Conservation (phyloP, 192 early-diverging fungal genomes). For the Linnemannia elongata region DNA sequence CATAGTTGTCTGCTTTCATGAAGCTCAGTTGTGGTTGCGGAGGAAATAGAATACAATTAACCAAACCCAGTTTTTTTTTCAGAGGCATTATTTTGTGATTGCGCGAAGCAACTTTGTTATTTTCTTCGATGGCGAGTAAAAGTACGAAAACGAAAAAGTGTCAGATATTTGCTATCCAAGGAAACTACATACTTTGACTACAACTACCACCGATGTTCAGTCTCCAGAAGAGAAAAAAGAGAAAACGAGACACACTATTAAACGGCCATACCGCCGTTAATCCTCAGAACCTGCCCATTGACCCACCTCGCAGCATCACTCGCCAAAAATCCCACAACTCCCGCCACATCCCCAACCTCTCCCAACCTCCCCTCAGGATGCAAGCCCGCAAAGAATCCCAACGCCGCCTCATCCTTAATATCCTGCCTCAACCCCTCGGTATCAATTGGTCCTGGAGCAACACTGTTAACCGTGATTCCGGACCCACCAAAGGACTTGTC, state of each 20-base stretch:
- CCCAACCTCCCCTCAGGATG: slow-evolving; percentile 27
- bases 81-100: too few species aligned
- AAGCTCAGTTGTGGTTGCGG: neutral
- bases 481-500: slow-evolving; percentile 22
- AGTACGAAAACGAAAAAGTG: too few species aligned
- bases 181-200: too few species aligned
- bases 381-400: slow-evolving; percentile 3
- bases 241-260: neutral
- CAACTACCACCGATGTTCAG: too few species aligned
- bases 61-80: neutral
- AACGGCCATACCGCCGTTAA: slow-evolving; percentile 45
- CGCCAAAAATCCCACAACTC: slow-evolving; percentile 25
- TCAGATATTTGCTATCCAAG: too few species aligned
- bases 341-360: slow-evolving; percentile 1
- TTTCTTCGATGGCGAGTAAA: too few species aligned
- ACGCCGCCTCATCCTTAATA: neutral
- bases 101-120: too few species aligned
- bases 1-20: slow-evolving; percentile 15
- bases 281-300: slow-evolving; percentile 35
- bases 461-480: slow-evolving; percentile 21
- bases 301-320: slow-evolving; percentile 32
- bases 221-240: too few species aligned
- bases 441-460: slow-evolving; percentile 32
- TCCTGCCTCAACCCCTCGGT: slow-evolving; percentile 2
- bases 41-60: neutral